These are phyloP conservation scores for Salisapilia sapeloensis DNA, from an alignment of 352 stramenopile genomes.

Conservation along the genomic window DNA sequence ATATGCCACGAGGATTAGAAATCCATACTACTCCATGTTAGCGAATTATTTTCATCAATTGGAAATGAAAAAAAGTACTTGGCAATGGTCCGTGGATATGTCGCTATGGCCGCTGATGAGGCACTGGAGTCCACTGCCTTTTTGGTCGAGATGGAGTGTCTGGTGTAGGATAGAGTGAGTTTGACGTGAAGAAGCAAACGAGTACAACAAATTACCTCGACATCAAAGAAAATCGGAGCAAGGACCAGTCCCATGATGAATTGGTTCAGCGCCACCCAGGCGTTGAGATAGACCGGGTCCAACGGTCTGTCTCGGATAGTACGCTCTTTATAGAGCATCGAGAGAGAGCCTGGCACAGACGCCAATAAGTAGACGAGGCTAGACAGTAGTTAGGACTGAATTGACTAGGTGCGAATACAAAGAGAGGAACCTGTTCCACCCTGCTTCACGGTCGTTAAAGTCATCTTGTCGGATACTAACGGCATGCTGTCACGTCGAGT, in stretches of 20 bases:
- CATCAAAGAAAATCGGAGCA: slow-evolving; percentile 67
- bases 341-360: slow-evolving; percentile 55
- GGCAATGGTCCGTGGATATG: slow-evolving; percentile 45
- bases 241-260: slow-evolving; percentile 70
- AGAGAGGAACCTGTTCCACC: slow-evolving; percentile 56
- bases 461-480: slow-evolving; percentile 19
- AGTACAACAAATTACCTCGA: slow-evolving; percentile 15
- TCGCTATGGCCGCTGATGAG: slow-evolving; percentile 62
- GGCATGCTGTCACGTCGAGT: background rate
- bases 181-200: slow-evolving; percentile 1
- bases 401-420: background rate
- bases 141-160: slow-evolving; percentile 56
- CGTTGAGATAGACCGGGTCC: slow-evolving; percentile 79
- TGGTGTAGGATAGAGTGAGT: slow-evolving; percentile 11
- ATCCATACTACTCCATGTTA: slow-evolving; percentile 24
- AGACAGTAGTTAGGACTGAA: background rate
- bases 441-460: slow-evolving; percentile 51
- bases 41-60: slow-evolving; percentile 1
- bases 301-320: slow-evolving; percentile 68
- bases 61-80: too few species aligned
- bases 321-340: slow-evolving; percentile 78
- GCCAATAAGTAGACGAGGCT: slow-evolving; percentile 58
- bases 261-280: slow-evolving; percentile 74
- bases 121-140: slow-evolving; percentile 61
- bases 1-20: slow-evolving; percentile 52